phyloP scores from a whole-genome alignment of 139 green algal genomes.

The Tetraselmis striata region DNA sequence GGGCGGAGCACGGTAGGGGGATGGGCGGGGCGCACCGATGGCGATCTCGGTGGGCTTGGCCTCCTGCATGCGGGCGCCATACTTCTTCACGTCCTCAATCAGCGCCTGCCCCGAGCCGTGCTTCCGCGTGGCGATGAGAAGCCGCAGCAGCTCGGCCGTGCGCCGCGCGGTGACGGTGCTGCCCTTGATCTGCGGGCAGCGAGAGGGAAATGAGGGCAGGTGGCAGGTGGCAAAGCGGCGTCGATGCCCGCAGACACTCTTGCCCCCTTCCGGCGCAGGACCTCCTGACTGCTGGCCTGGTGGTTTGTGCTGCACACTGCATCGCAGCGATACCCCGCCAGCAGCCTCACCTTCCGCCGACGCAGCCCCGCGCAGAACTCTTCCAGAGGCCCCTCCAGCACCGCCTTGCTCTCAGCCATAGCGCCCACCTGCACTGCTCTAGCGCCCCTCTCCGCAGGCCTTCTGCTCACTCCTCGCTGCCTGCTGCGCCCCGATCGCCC shows the following conservation, averaged over 20 bases:
- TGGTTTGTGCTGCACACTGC: no score
- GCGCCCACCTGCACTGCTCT: not conserved
- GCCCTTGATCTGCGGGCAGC: not conserved
- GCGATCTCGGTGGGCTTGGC: slow-evolving; percentile 45
- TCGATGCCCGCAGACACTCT: no score
- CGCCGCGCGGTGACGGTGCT: slow-evolving; percentile 11
- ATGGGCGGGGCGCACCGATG: not conserved
- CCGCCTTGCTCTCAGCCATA: not conserved
- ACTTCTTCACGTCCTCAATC: slow-evolving; percentile 60
- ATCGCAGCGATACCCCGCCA: no score
- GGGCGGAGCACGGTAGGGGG: not conserved
- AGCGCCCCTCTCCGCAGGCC: not conserved
- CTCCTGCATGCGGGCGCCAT: slow-evolving; percentile 61
- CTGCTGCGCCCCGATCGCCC: no score
- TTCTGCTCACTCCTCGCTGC: no score
- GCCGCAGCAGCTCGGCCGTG: slow-evolving; percentile 69
- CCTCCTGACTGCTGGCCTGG: no score
- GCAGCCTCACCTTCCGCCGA: not conserved
- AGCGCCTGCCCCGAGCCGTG: slow-evolving; percentile 46
- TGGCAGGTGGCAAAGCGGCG: no score
- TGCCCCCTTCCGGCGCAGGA: no score
- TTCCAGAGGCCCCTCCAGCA: not conserved
- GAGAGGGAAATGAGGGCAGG: no score
- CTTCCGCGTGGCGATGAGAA: slow-evolving; percentile 55
- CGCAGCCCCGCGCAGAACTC: slow-evolving; percentile 1